These are phyloP conservation scores for Prunus salicina DNA, from an alignment of 306 rosid species.

Conservation along the genomic window DNA sequence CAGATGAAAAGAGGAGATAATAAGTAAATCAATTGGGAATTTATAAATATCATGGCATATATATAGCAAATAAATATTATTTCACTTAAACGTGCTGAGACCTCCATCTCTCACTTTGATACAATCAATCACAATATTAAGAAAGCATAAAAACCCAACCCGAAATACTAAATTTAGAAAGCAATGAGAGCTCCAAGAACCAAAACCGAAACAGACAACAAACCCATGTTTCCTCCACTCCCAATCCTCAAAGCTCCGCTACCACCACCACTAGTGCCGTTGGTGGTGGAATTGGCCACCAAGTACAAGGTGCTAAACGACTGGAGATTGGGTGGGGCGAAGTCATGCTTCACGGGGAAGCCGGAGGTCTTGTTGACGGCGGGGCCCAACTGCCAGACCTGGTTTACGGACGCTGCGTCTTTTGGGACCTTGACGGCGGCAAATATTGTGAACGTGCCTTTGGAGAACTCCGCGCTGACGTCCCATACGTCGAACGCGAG, in stretches of 20 bases:
- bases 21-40: background rate
- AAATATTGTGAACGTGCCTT: constrained; percentile 7
- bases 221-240: constrained; percentile 6
- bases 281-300: background rate
- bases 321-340: background rate
- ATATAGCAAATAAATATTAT: background rate
- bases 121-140: background rate
- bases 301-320: background rate
- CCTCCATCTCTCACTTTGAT: background rate
- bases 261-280: background rate
- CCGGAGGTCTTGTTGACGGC: background rate
- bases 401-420: constrained; percentile 8
- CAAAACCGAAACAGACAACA: constrained; percentile 7
- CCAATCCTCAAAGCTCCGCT: background rate
- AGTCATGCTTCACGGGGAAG: background rate
- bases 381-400: constrained; percentile 31
- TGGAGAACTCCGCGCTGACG: constrained; percentile 1
- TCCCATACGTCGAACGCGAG: constrained; percentile 24
- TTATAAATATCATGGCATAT: background rate
- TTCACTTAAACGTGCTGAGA: background rate
- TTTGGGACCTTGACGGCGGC: constrained; percentile 18
- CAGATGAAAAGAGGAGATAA: background rate
- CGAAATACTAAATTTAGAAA: background rate
- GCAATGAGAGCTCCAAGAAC: constrained; percentile 8
- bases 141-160: background rate